Evolutionary conservation across 176 grass and related monocot genomes (phyloP).

Genomic region (Themeda triandra): DNA sequence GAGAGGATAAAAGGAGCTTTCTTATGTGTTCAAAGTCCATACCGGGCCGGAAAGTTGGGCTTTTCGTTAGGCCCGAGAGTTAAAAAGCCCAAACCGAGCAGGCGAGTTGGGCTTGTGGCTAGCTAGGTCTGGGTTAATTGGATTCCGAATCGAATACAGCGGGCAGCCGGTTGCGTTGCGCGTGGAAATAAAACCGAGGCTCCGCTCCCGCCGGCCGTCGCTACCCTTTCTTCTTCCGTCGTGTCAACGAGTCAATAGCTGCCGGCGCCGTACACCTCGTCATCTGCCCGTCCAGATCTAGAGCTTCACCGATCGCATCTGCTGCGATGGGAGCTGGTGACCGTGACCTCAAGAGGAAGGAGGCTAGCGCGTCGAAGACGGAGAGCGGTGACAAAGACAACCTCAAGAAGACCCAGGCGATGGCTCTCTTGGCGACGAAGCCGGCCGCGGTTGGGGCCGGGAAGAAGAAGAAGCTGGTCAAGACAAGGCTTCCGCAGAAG

Average conservation of each 20-base stretch:
- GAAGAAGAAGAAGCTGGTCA: not conserved
- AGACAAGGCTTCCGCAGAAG: not conserved
- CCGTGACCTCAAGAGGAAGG: not conserved
- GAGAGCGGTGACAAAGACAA: not conserved
- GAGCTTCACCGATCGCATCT: not conserved
- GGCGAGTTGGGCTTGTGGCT: not conserved
- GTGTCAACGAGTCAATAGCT: not conserved
- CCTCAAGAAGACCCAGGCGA: not conserved
- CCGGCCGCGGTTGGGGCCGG: too few relatives aligned
- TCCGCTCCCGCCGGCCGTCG: not conserved
- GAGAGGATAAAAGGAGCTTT: too few relatives aligned
- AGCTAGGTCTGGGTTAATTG: not conserved
- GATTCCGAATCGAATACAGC: not conserved
- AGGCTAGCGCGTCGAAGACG: not conserved
- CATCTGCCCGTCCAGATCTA: not conserved
- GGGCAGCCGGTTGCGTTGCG: not conserved
- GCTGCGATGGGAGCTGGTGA: not conserved
- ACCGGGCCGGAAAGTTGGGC: not conserved
- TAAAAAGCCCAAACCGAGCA: not conserved
- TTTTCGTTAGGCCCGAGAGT: not conserved
- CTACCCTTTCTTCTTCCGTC: not conserved
- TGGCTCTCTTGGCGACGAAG: not conserved
- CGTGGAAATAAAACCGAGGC: not conserved
- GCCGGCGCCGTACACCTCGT: not conserved
- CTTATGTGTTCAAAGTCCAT: too few relatives aligned